Evolutionary conservation across 2,329 filamentous ascomycete species (phyloP).

Genomic region (Cladophialophora exuberans): DNA sequence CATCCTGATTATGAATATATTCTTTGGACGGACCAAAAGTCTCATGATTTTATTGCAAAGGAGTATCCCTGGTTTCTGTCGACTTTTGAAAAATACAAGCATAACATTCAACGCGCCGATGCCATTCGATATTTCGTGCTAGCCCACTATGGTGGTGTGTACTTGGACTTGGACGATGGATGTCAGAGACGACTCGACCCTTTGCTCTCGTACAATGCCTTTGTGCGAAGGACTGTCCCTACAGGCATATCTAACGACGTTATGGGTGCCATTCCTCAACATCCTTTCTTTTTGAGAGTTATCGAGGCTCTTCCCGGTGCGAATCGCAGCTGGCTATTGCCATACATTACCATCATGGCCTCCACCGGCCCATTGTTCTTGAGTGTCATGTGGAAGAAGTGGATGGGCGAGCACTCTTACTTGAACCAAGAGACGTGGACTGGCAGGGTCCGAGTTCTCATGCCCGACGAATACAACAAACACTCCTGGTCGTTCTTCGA

Average conservation of each 20-base stretch:
- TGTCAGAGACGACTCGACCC: slow-evolving; percentile 71
- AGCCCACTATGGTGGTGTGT: slow-evolving; percentile 76
- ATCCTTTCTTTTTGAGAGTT: slow-evolving; percentile 73
- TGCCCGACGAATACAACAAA: slow-evolving; percentile 71
- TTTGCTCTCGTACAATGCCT: slow-evolving; percentile 69
- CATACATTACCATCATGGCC: slow-evolving; percentile 81
- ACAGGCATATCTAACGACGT: slow-evolving; percentile 82
- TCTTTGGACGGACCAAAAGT: slow-evolving; percentile 74
- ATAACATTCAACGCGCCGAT: slow-evolving; percentile 77
- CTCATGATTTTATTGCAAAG: slow-evolving; percentile 70
- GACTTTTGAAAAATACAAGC: slow-evolving; percentile 73
- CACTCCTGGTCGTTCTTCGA: slow-evolving; percentile 74
- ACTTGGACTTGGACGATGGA: slow-evolving; percentile 78
- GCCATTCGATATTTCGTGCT: slow-evolving; percentile 80
- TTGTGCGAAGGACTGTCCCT: slow-evolving; percentile 71
- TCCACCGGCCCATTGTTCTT: slow-evolving; percentile 76
- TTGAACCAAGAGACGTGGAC: slow-evolving; percentile 46
- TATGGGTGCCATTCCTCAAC: slow-evolving; percentile 72
- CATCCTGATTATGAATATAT: slow-evolving; percentile 76
- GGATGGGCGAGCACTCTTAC: slow-evolving; percentile 56
- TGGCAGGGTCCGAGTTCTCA: slow-evolving; percentile 67
- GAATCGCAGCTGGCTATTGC: slow-evolving; percentile 68
- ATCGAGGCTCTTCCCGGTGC: slow-evolving; percentile 70
- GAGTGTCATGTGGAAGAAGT: slow-evolving; percentile 75
- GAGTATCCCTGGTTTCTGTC: slow-evolving; percentile 79